These are phyloP conservation scores for Rhizopogon roseolus DNA, from an alignment of 768 basidiomycete species.

Conservation along the genomic window DNA sequence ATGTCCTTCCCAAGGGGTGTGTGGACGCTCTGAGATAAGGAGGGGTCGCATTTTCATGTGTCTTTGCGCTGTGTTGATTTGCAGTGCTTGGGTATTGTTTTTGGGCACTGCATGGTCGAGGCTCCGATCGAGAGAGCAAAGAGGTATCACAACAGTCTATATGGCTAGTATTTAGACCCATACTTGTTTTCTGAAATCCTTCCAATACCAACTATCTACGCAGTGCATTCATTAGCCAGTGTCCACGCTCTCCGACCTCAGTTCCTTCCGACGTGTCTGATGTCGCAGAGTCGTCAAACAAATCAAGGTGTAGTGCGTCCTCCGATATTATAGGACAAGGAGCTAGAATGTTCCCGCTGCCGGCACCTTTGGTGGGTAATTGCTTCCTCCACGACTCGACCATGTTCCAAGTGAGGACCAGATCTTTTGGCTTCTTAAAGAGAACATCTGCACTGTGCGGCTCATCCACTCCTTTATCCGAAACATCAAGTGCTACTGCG, in stretches of 20 bases:
- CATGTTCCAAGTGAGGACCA: slow-evolving; percentile 21
- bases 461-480: slow-evolving; percentile 15
- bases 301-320: slow-evolving; percentile 6
- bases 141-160: slow-evolving; percentile 4
- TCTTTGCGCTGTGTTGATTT: slow-evolving; percentile 37
- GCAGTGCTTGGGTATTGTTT: slow-evolving; percentile 60
- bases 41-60: slow-evolving; percentile 49
- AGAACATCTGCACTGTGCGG: slow-evolving; percentile 3
- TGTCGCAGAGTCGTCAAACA: slow-evolving; percentile 20
- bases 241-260: slow-evolving; percentile 25
- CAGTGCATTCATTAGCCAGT: slow-evolving; percentile 20
- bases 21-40: slow-evolving; percentile 30
- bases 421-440: slow-evolving; percentile 20
- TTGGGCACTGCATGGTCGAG: slow-evolving; percentile 56
- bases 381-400: slow-evolving; percentile 26
- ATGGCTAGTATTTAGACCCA: background rate
- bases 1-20: slow-evolving; percentile 10
- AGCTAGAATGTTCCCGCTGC: slow-evolving; percentile 6
- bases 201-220: background rate
- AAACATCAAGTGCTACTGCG: slow-evolving; percentile 9
- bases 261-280: slow-evolving; percentile 27
- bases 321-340: background rate
- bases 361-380: slow-evolving; percentile 12
- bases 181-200: background rate
- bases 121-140: slow-evolving; percentile 40